Conservation (phyloP, 768 basidiomycete species). For the Crepidotus variabilis region DNA sequence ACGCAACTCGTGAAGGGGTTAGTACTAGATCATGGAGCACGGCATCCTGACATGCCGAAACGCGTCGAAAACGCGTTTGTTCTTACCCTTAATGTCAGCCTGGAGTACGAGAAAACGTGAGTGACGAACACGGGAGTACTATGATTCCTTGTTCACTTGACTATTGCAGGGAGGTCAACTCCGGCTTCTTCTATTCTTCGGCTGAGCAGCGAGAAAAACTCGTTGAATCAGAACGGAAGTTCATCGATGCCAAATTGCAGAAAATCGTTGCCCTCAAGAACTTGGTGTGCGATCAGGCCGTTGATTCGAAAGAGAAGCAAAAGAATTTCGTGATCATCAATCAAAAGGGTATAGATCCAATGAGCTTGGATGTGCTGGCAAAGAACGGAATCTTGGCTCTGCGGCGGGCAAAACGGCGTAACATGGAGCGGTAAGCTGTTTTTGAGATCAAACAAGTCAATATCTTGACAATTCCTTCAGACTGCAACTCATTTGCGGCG, state of each 20-base stretch:
- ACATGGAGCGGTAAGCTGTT: constrained; percentile 87
- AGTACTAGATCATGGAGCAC: constrained; percentile 94
- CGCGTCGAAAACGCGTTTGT: constrained; percentile 95
- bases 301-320: constrained; percentile 74
- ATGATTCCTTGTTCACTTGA: neutral
- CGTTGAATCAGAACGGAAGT: constrained; percentile 93
- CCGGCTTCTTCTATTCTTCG: constrained; percentile 98
- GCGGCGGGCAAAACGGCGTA: constrained; percentile 92
- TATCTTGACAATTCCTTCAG: constrained; percentile 33
- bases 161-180: constrained; percentile 88
- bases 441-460: constrained; percentile 2
- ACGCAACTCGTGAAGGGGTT: constrained; percentile 94
- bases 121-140: constrained; percentile 26
- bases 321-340: constrained; percentile 95
- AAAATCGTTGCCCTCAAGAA: constrained; percentile 98
- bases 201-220: constrained; percentile 98
- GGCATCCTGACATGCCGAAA: constrained; percentile 99
- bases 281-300: constrained; percentile 89
- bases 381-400: constrained; percentile 96
- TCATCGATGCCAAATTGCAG: constrained; percentile 90
- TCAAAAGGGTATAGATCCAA: constrained; percentile 98
- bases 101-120: constrained; percentile 99
- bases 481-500: constrained; percentile 91
- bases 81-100: constrained; percentile 91
- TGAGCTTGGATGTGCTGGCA: constrained; percentile 91